A percentile compares a stretch with the other conserved stretches of the same genome.
phyloP scores from a whole-genome alignment of 164 flowering plant species.

The Aristolochia fimbriata region DNA sequence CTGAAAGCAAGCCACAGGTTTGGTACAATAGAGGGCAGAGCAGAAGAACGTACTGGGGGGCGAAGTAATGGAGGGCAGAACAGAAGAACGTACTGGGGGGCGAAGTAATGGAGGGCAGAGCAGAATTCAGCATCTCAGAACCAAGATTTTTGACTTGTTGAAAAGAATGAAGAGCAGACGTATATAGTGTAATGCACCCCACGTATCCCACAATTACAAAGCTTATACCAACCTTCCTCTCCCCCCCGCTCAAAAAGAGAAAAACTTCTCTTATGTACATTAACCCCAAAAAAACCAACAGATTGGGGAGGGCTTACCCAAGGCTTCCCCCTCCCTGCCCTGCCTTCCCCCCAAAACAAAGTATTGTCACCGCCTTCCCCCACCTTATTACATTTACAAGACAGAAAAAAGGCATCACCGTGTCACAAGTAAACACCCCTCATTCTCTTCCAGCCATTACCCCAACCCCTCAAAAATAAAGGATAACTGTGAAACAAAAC shows the following conservation, averaged over 20 bases:
- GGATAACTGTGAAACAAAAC: neutral
- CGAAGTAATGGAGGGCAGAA: too few relatives aligned
- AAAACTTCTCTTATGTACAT: conserved; percentile 5
- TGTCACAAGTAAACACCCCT: conserved; percentile 6
- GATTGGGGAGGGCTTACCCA: neutral
- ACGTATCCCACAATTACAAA: conserved; percentile 21
- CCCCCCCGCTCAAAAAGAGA: conserved; percentile 4
- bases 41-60: too few relatives aligned
- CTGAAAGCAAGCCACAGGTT: too few relatives aligned
- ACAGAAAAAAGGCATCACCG: conserved; percentile 13
- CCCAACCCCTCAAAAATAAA: conserved; percentile 11
- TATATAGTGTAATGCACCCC: conserved; percentile 8
- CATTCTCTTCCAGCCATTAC: conserved; percentile 11
- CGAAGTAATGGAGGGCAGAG: too few relatives aligned
- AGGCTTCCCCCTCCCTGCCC: neutral
- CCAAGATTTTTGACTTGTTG: neutral
- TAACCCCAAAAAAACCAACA: neutral
- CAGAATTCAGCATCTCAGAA: too few relatives aligned
- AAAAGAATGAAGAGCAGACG: conserved; percentile 10
- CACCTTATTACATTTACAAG: conserved; percentile 30
- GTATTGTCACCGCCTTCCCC: conserved; percentile 10
- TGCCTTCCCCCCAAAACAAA: neutral
- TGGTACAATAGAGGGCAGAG: too few relatives aligned
- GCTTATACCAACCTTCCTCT: conserved; percentile 17
- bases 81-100: too few relatives aligned